These are phyloP conservation scores for Suillus subluteus DNA, from an alignment of 768 basidiomycete species.

Conservation along the genomic window DNA sequence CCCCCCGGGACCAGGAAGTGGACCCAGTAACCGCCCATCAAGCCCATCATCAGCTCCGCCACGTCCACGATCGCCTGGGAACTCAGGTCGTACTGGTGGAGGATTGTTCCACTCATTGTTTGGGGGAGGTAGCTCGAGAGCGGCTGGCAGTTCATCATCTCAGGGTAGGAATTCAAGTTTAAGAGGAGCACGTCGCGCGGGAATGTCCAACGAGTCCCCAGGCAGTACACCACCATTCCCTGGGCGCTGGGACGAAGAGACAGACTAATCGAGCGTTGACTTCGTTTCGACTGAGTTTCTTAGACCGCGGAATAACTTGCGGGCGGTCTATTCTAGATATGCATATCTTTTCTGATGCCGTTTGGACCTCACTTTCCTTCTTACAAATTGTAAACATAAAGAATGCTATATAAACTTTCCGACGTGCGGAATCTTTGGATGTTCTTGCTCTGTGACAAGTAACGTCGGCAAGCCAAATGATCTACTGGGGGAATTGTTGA, in stretches of 20 bases:
- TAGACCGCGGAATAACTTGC: neutral
- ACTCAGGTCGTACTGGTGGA: constrained; percentile 24
- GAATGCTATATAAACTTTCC: neutral
- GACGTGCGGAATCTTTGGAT: neutral
- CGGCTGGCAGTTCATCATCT: constrained; percentile 18
- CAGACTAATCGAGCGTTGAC: constrained; percentile 28
- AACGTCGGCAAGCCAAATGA: too few relatives aligned
- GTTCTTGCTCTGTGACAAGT: too few relatives aligned
- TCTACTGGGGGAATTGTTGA: too few relatives aligned
- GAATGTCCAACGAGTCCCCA: constrained; percentile 13
- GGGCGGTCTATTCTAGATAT: constrained; percentile 1
- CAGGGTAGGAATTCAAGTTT: constrained; percentile 16
- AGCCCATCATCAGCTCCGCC: constrained; percentile 23
- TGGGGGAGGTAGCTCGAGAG: constrained; percentile 27
- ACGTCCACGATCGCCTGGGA: constrained; percentile 22
- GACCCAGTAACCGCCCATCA: constrained; percentile 16
- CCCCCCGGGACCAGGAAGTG: constrained; percentile 25
- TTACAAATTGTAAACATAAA: constrained; percentile 4
- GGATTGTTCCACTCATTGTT: constrained; percentile 35
- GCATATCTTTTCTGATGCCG: neutral
- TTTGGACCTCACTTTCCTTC: neutral
- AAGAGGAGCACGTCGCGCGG: constrained; percentile 19
- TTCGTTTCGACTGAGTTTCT: neutral
- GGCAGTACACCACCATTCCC: constrained; percentile 31
- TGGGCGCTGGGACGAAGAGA: constrained; percentile 38